Evolutionary conservation across 805 yeast species (phyloP).

Genomic region (Pichia eremophila): DNA sequence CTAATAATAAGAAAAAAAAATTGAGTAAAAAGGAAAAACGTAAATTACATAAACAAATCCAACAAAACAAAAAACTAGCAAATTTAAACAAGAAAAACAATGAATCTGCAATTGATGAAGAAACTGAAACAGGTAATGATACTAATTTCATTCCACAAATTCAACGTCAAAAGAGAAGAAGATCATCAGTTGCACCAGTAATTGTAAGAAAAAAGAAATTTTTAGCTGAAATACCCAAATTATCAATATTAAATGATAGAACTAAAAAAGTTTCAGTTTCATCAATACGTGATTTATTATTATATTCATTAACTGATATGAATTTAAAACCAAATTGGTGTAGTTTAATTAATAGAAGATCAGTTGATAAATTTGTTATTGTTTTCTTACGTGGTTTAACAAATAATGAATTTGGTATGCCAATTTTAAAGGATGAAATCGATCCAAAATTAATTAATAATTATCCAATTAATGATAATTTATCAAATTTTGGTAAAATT

Average conservation of each 20-base stretch:
- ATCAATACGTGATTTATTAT: constrained; percentile 38
- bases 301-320: constrained; percentile 33
- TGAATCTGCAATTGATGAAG: constrained; percentile 3
- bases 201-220: constrained; percentile 27
- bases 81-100: background rate
- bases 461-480: constrained; percentile 10
- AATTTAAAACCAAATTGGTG: constrained; percentile 40
- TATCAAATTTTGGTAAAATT: constrained; percentile 27
- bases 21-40: background rate
- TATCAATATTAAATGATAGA: constrained; percentile 6
- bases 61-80: constrained; percentile 19
- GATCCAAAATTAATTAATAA: constrained; percentile 9
- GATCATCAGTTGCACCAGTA: constrained; percentile 29
- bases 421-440: constrained; percentile 6
- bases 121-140: background rate
- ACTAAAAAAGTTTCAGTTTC: constrained; percentile 25
- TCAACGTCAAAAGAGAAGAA: constrained; percentile 25
- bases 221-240: constrained; percentile 13
- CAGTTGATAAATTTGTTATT: constrained; percentile 46
- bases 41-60: constrained; percentile 12
- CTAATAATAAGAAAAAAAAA: background rate
- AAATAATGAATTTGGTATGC: constrained; percentile 33
- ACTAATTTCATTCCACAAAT: background rate
- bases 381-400: constrained; percentile 60
- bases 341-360: constrained; percentile 36